Evolutionary conservation across 164 flowering plant species (phyloP), one percentile per base, ranked within the genome.

Genomic region (Nymphaea colorata): DNA sequence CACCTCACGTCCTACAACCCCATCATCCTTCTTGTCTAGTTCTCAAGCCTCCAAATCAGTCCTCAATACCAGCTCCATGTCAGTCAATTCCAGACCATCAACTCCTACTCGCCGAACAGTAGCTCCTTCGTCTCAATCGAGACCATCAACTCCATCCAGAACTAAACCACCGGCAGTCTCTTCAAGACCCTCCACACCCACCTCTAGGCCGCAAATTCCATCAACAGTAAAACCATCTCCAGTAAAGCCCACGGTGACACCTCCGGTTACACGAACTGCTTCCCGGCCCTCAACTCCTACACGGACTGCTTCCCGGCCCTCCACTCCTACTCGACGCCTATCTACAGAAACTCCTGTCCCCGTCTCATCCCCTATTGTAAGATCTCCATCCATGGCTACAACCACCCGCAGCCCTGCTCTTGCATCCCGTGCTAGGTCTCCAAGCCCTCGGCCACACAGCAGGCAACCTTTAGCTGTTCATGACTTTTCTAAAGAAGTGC

Each of bases 11-110:
- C 75, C 93, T 66, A 82, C 96, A 41, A 64, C 68, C 82, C 94
- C 66, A 76, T 76, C 59, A 57, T 59, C 43, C 42, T 59, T 44
- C 77, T 79, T 72, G 83, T 53, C 55, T 67, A 78, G 41, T 80
- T 79, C 70, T 79, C 87, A 25, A 1, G 36, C 36, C 44, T 85
- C 91, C 6, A 75, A 64, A n/a, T 61, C 76, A 44, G 76, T 89
- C 65, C 93, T 94, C 42, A 91, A 87, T 72, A 91, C 96, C 42
- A 94, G 98, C 79, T 87, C 96, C 2, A 86, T 87, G 57, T 94
- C 98, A 0, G 90, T 94, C 51, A 81, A 95, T 67, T 91, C 98
- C 55, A 82, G 76, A 78, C 95, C 96, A 61, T 86, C 98, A 69
- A 83, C 96, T 42, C 96, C 98, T 12, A 75, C 75, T 57, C 69